Base-by-base conservation (phyloP, 768 basidiomycete genomes). In the Boletus rubroflammeus region DNA sequence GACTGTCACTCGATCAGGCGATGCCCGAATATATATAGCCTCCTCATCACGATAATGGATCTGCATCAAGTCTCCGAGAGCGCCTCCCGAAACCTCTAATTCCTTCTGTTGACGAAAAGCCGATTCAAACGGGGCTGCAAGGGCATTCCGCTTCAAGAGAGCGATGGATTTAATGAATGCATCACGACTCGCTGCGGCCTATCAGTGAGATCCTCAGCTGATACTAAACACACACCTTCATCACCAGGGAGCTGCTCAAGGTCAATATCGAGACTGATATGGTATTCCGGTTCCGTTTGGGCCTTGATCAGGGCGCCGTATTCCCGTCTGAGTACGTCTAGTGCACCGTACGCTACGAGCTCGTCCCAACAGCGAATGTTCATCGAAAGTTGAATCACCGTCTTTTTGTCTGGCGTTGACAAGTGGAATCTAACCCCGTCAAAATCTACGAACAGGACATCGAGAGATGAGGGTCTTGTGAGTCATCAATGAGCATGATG, bases 311-410 rank as follows among this genome's bases (percentile, higher is more conserved):
- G 75, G 3, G 80, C 64, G 6, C 90, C 92, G 68, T 98, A 98
- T 72, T 96, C 93, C 42, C 89, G 79, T 64, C 78, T 73, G 52
- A 99, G 73, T 34, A 96, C 73, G 47, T 91, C 84, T 31, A 85
- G 64, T 1, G 91, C 97, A 42, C 96, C 97, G 65, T 91, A 96
- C 49, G 80, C 77, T 11, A 86, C 86, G 42, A 99, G 83, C 68
- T 98, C 93, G 56, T 88, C 83, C 96, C 96, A 99, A 76, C 96
- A 99, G 46, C 91, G 87, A 54, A 98, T 94, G 71, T 87, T 86
- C 93, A 99, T 98, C 29, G 96, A 98, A 21, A 99, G 81, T 36
- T 90, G 75, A 21, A 98, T 76, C 5, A 78, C 67, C 0, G 88
- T 86, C 77, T 96, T 92, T 67, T 87, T 84, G 23, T 90, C 84